These are phyloP conservation scores for Hippophae rhamnoides DNA, from an alignment of 306 rosid genomes.

Conservation along the genomic window DNA sequence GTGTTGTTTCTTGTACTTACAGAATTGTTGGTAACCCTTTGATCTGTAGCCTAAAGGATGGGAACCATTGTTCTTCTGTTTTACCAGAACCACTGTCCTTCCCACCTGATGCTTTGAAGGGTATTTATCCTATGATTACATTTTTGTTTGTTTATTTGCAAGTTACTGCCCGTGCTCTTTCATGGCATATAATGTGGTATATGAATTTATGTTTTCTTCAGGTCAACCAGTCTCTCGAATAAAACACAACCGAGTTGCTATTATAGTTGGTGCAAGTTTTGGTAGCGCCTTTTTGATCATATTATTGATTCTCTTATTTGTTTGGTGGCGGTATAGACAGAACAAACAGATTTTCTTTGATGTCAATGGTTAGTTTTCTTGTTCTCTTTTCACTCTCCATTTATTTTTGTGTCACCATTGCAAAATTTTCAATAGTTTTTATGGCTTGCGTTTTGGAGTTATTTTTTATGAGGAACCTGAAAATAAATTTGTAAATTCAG, in stretches of 20 bases:
- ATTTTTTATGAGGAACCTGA: not conserved
- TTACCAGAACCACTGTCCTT: constrained; percentile 89
- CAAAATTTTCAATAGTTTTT: not conserved
- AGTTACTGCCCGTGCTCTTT: not conserved
- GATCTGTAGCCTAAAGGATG: constrained; percentile 68
- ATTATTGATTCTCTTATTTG: constrained; percentile 43
- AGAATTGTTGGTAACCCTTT: constrained; percentile 90
- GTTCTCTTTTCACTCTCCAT: not conserved
- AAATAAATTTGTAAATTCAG: not conserved
- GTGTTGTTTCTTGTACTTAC: constrained; percentile 12
- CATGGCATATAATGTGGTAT: constrained; percentile 14
- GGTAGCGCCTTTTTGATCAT: constrained; percentile 56
- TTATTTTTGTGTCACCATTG: not conserved
- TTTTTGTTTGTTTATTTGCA: constrained; percentile 2
- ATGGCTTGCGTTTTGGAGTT: constrained; percentile 1
- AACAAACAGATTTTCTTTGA: constrained; percentile 97
- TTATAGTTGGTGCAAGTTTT: constrained; percentile 81
- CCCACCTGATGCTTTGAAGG: constrained; percentile 58
- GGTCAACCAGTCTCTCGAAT: constrained; percentile 43
- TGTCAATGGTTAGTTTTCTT: constrained; percentile 57
- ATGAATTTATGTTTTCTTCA: constrained; percentile 27
- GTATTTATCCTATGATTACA: constrained; percentile 24
- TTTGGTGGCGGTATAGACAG: constrained; percentile 88
- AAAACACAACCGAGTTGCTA: constrained; percentile 54
- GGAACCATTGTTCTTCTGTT: constrained; percentile 63